Base-by-base conservation (phyloP, 139 green algal genomes). In the Penium margaritaceum region DNA sequence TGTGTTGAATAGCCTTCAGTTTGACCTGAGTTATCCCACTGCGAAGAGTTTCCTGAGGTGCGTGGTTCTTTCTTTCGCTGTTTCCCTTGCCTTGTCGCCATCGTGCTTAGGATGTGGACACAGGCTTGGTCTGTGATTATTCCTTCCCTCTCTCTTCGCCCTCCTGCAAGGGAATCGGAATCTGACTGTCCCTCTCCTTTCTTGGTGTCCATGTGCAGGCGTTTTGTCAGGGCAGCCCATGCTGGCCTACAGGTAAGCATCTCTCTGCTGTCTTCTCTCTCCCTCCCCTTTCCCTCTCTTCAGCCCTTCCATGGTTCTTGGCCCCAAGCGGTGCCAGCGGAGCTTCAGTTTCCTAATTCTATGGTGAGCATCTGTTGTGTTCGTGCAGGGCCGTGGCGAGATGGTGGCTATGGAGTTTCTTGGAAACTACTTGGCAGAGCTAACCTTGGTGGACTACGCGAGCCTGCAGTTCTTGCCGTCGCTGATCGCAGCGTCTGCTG, bases 1-100 rank as follows among this genome's bases (percentile, higher is more conserved):
- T 0, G 37, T 96, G 27, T 86, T 96, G 33, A 79, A 85, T n/a
- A 72, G 67, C 3, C 87, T 98, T 33, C 39, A 86, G 6, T 97
- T 95, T 68, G 84, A 94, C 77, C 84, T 97, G 17, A 91, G 89
- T n/a, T 77, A 87, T 55, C 92, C 93, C 66, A 97, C 91, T 21
- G 74, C 83, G 47, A 95, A 95, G 80, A 90, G 81, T 21, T 97
- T 96, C 81, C 83, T 96, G 34, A 79, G 89, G 1, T 84, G 90
- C 43, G 14, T 54, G 43, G n/a, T n/a, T n/a, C n/a, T n/a, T n/a
- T n/a, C n/a, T n/a, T n/a, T n/a, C n/a, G n/a, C n/a, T n/a, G n/a
- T n/a, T n/a, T n/a, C n/a, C n/a, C n/a, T n/a, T n/a, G n/a, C n/a
- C n/a, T n/a, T n/a, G n/a, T n/a, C n/a, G n/a, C n/a, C n/a, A n/a